A percentile compares a stretch with the other conserved stretches of the same genome.
These are phyloP conservation scores for Wickerhamia fluorescens DNA, from an alignment of 805 yeast species.

Conservation along the genomic window DNA sequence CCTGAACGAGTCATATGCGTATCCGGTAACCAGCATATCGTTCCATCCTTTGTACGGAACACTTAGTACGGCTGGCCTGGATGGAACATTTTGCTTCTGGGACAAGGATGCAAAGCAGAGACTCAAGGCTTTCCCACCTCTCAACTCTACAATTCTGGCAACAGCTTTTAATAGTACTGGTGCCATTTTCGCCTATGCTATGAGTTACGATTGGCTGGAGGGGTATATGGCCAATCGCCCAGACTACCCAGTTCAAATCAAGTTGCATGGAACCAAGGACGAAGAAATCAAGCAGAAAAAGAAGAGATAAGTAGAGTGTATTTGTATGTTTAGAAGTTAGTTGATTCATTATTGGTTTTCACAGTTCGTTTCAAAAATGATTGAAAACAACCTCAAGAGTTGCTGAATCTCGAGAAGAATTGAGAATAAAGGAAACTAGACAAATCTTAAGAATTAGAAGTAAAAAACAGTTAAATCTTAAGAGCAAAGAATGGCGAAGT, in stretches of 20 bases:
- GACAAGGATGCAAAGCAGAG: conserved; percentile 89
- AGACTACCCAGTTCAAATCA: conserved; percentile 67
- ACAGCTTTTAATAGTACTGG: conserved; percentile 82
- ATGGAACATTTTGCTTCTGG: conserved; percentile 93
- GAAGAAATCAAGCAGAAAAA: conserved; percentile 71
- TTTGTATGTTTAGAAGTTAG: too few relatives aligned
- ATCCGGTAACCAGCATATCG: conserved; percentile 69
- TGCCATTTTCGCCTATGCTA: conserved; percentile 79
- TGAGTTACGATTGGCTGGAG: conserved; percentile 93
- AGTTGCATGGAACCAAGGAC: conserved; percentile 78
- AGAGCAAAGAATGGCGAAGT: too few relatives aligned
- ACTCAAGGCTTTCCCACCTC: conserved; percentile 68
- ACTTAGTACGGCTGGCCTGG: conserved; percentile 89
- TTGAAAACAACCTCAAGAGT: conserved; percentile 1
- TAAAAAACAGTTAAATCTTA: too few relatives aligned
- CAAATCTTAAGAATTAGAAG: too few relatives aligned
- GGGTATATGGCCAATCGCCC: conserved; percentile 75
- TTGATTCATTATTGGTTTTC: too few relatives aligned
- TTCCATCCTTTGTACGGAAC: conserved; percentile 92
- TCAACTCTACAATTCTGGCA: conserved; percentile 63
- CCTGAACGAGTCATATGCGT: conserved; percentile 53
- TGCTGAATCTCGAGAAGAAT: too few relatives aligned
- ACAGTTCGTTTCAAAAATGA: too few relatives aligned
- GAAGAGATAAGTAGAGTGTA: conserved; percentile 13
- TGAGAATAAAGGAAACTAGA: too few relatives aligned